Evolutionary conservation across 176 grass and related monocot species (phyloP), one percentile per base, ranked within the genome.

Genomic region (Aegilops longissima): DNA sequence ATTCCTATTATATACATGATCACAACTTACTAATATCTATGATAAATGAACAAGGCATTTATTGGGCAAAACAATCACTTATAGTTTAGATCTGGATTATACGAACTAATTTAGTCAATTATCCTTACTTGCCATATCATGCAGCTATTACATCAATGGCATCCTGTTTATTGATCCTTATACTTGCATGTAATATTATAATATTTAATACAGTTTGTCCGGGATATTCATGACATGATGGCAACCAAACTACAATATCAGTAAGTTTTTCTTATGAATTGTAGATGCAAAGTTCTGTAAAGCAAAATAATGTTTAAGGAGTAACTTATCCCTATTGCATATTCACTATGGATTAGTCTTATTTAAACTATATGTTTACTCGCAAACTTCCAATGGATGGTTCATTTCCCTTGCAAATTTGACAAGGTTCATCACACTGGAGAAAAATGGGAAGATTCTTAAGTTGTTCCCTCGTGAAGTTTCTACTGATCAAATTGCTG

Each of bases 151-250:
- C 52, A 82, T 13, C 45, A 49, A 61, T 42, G 80, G 76, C 40
- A 56, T 30, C 18, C 56, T 83, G 31, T 35, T 84, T 74, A 49
- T 76, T 21, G 45, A 65, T 67, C 87, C 13, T 74, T 67, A 47
- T 83, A 42, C 4, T 49, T 76, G 17, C 62, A 75, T 63, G 64
- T 83, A 39, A 79, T 70, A 74, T 40, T 90, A 31, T 73, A 76
- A 77, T 69, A 71, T 88, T 29, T 66, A 70, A 69, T 96, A 82
- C 90, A 98, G 96, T 98, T 98, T 94, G 87, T 98, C 73, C 87
- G 89, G 78, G 90, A 96, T 77, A 95, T 98, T 58, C 96, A 92
- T 90, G 92, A 91, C 75, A 96, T 98, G 96, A 98, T 98, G 96
- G 93, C 90, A 82, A 93, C 66, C 78, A 98, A 86, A 79, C 61